Conservation (phyloP, 1,284 basidiomycete genomes). For the Takashimella tepidaria region DNA sequence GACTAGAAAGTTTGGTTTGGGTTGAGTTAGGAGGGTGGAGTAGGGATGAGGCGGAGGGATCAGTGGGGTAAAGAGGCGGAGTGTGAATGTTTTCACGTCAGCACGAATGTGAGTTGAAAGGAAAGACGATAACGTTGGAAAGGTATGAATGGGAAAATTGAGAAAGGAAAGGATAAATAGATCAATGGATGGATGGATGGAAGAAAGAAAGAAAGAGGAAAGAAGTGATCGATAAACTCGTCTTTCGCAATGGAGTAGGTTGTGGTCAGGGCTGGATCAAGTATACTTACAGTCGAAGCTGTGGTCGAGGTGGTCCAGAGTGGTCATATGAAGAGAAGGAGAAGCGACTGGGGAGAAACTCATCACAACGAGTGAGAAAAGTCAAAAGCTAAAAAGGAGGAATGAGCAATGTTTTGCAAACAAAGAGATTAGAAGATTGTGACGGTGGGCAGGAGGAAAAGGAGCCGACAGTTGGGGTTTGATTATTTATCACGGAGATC, state of each 20-base stretch:
- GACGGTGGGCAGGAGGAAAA: neutral
- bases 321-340: neutral
- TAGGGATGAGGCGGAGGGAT: too few species aligned
- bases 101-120: neutral
- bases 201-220: too few species aligned
- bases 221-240: too few species aligned
- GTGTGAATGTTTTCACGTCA: neutral
- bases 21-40: neutral
- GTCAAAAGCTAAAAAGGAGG: too few species aligned
- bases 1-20: neutral
- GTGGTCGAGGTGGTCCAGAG: conserved; percentile 1
- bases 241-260: too few species aligned
- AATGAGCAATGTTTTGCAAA: too few species aligned
- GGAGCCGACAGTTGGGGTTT: neutral
- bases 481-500: too few species aligned
- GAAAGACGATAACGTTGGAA: too few species aligned
- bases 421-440: neutral
- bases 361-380: neutral
- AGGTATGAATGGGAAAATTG: neutral
- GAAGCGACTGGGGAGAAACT: neutral
- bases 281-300: conserved; percentile 3
- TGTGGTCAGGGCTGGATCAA: neutral
- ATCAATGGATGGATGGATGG: neutral
- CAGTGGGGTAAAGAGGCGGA: too few species aligned
- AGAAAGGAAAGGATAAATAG: neutral